Evolutionary conservation across 805 yeast species (phyloP), one percentile per base, ranked within the genome.

Genomic region (Gaillardinia entomophila): DNA sequence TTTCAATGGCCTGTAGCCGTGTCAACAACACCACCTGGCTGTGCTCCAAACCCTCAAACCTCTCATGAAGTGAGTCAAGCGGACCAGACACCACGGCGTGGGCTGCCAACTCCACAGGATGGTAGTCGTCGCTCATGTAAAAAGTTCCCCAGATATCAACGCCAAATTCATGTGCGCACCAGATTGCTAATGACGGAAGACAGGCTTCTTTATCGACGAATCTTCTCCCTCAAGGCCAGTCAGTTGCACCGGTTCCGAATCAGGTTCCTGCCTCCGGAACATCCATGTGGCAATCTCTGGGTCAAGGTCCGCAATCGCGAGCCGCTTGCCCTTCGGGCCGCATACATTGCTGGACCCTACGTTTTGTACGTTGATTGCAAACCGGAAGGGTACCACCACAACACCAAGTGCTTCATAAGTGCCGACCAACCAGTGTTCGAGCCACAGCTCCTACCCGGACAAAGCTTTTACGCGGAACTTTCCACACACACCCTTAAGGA

Each of bases 311-410:
- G 75, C 47, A 89, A 89, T 56, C 63, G 60, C 3, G 96, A 88
- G 53, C 73, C 76, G 42, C 60, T 84, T 3, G 71, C 92, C 1
- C 53, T 86, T 43, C 59, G 95, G 18, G 94, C 97, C 0, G 83
- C 95, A 1, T 86, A 80, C 46, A 57, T 92, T 27, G 80, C 89
- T 1, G 98, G 97, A 0, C 98, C 98, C 0, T 90, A 78, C 51
- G 68, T 85, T 2, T 58, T 92, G 4, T 92, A 92, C 48, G 84
- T 80, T 15, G 97, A 90, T 55, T 76, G 92, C 30, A 66, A 79
- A 28, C 79, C 90, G 0, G 65, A 56, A 8, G 82, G 79, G 24
- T 92, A 78, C 51, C 60, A 74, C 38, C 78, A 73, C 34, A 54
- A 69, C 25, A 52, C 65, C 33, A 55, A 61, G 28, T 68, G 75